Base-by-base conservation (phyloP, 139 green algal genomes). In the Chlamydomonas urium region DNA sequence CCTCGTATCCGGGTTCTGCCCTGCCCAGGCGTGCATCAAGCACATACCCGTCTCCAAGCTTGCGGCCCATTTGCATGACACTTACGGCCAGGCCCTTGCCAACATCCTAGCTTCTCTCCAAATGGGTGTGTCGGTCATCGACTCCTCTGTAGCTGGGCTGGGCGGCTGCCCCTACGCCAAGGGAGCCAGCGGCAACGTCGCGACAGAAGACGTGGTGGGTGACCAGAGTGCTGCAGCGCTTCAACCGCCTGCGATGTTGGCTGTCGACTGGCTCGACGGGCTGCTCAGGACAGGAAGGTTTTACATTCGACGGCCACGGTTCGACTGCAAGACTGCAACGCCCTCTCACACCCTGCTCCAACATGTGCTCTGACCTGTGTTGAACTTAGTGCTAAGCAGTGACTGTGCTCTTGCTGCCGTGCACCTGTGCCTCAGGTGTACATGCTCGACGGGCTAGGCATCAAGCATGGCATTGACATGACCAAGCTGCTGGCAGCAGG, bases 11-110 rank as follows among this genome's bases (percentile, higher is more conserved):
- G 21, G 17, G 17, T 56, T 56, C 45, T 56, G 21, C 21, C 17
- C 21, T 21, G 17, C 28, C 10, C 28, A 32, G 56, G 56, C 56
- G n/a, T 36, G 10, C 8, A 65, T 65, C 10, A 32, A 34, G 10
- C 56, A 65, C 56, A 32, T 65, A 32, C 56, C 56, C 10, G 56
- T 65, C 17, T 35, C 73, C 5, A 62, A 58, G 47, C 74, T 98
- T 24, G 93, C 92, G 21, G 91, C 90, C 14, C 93, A 98, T 50
- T 90, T 97, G 79, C 93, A 98, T 69, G 92, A 98, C 79, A 98
- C 93, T 8, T 97, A 97, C 66, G 93, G 93, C 17, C 89, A 96
- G 71, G 93, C 86, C 1, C 57, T 97, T 2, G 89, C 89, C 23
- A 98, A 98, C 83, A 91, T 97, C 36, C 74, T 94, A n/a, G 72